Conservation (phyloP, 352 stramenopile genomes). For the Pythium sukuiense region DNA sequence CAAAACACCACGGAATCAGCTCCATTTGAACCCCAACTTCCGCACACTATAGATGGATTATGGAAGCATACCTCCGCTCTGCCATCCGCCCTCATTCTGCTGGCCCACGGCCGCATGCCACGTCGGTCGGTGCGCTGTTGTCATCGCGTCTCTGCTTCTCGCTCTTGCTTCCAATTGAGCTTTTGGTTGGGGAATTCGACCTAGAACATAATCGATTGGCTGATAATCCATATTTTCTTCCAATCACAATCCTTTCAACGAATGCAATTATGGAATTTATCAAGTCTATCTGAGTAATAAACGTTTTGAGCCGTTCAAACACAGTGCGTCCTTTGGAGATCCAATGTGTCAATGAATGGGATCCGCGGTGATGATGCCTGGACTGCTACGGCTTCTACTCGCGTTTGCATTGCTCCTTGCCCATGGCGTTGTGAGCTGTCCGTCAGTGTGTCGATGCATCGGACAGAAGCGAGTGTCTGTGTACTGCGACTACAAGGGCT, state of each 20-base stretch:
- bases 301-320: neutral
- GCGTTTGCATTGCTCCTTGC: neutral
- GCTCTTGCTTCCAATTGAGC: neutral
- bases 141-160: constrained; percentile 44
- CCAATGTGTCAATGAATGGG: neutral
- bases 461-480: constrained; percentile 63
- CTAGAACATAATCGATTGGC: neutral
- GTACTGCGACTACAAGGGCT: constrained; percentile 72
- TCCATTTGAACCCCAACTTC: neutral
- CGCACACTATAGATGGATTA: neutral
- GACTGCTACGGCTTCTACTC: neutral
- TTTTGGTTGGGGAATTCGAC: constrained; percentile 11
- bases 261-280: neutral
- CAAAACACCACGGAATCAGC: neutral
- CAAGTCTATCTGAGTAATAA: neutral
- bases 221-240: neutral
- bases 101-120: constrained; percentile 86
- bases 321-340: constrained; percentile 17
- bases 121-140: constrained; percentile 83
- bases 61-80: constrained; percentile 53
- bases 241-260: neutral
- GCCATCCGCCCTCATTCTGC: constrained; percentile 86
- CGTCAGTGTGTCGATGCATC: constrained; percentile 62
- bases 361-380: neutral
- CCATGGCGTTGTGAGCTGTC: constrained; percentile 29